A percentile compares a stretch with the other conserved stretches of the same genome.
Conservation (phyloP, 352 stramenopile species). For the Phytophthora macrochlamydospora region DNA sequence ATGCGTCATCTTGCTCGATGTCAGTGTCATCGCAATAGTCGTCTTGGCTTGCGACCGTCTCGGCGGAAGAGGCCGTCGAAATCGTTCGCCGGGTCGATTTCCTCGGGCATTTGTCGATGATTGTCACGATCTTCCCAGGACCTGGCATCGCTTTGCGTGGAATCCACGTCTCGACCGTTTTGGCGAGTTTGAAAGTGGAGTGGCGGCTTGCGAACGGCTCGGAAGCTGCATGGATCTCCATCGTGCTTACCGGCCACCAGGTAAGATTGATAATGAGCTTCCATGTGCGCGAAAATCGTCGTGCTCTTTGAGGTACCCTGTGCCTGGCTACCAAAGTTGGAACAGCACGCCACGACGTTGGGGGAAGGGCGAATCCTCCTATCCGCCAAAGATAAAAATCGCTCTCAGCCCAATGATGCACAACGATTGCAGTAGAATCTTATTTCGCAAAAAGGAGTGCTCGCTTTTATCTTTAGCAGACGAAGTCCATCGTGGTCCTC, state of each 20-base stretch:
- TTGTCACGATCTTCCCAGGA: background rate
- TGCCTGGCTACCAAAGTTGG: conserved; percentile 7
- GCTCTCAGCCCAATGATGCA: background rate
- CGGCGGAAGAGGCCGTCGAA: conserved; percentile 28
- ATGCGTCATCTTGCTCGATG: background rate
- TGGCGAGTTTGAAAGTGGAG: conserved; percentile 4
- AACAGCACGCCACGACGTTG: background rate
- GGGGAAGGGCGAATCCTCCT: background rate
- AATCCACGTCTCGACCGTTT: conserved; percentile 6
- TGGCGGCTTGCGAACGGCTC: background rate
- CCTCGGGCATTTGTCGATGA: background rate
- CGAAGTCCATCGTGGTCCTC: too few relatives aligned
- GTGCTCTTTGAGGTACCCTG: background rate
- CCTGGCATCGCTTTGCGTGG: background rate
- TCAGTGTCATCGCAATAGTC: conserved; percentile 7
- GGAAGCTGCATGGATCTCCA: conserved; percentile 7
- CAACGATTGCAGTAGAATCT: conserved; percentile 4
- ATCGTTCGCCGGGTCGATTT: conserved; percentile 20
- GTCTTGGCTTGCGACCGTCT: conserved; percentile 19
- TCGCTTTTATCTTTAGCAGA: too few relatives aligned
- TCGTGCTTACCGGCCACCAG: conserved; percentile 2
- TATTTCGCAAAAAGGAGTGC: background rate
- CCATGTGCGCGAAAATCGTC: background rate
- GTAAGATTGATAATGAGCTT: conserved; percentile 14
- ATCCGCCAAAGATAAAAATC: conserved; percentile 4